Evolutionary conservation across 768 basidiomycete genomes (phyloP), one percentile per base, ranked within the genome.

Genomic region (Lactarius vividus): DNA sequence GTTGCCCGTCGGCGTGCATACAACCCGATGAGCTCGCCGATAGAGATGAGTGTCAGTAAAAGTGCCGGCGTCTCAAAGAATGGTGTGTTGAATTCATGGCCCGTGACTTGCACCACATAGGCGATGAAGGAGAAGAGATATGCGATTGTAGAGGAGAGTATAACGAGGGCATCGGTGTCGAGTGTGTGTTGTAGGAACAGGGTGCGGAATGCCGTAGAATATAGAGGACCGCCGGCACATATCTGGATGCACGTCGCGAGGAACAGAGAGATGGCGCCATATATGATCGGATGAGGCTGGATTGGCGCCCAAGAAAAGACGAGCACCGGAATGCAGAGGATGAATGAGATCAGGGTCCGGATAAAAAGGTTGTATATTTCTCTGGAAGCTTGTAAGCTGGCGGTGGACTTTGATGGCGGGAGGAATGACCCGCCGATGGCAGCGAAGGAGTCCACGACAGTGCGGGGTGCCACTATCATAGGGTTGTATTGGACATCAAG

Each of bases 51-150:
- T 0, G 79, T 79, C 65, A 81, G 72, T 39, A 81, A 75, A 29
- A 81, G 74, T 3, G 80, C 72, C 49, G 74, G 76, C 5, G 80
- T 81, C 72, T 81, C 80, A 70, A 81, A 81, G 72, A 80, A 81
- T 37, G 74, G 72, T 0, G 74, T 72, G 11, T 71, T 69, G 8
- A 74, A 67, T 57, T 76, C 73, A 10, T 75, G 74, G 18, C 71
- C 72, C 1, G 74, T 77, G 10, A 70, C 66, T 57, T 74, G 75
- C 60, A 72, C 62, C 64, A 72, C 78, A 69, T 76, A 81, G 3
- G 78, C 74, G 40, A 79, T 74, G 23, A 79, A 61, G 15, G 80
- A 81, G 68, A 78, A 80, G 57, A 77, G 63, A 63, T 79, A 81
- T 13, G 81, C 77, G 23, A 74, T 74, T n/a, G 75, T 73, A 39